A percentile compares a stretch with the other conserved stretches of the same genome.
phyloP scores from a whole-genome alignment of 2,329 filamentous ascomycete genomes.

The Aspergillus pseudoviridinutans region DNA sequence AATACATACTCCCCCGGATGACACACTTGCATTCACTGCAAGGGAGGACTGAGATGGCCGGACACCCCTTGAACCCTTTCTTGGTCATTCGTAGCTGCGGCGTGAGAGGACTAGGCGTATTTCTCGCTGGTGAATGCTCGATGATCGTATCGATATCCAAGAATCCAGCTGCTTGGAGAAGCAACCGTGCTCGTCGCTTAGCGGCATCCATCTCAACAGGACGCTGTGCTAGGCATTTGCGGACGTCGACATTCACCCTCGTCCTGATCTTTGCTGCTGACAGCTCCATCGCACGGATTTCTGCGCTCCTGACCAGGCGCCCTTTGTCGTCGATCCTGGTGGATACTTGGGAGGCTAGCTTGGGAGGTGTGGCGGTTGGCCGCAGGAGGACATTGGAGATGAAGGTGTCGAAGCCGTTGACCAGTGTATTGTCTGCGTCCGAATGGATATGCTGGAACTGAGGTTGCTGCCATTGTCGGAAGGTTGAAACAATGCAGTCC shows the following conservation, averaged over 20 bases:
- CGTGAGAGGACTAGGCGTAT: constrained; percentile 7
- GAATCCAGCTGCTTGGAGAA: constrained; percentile 33
- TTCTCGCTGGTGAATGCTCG: constrained; percentile 27
- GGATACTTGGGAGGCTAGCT: constrained; percentile 7
- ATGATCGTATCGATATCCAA: constrained; percentile 40
- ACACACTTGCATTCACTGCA: constrained; percentile 15
- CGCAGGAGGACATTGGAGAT: constrained; percentile 33
- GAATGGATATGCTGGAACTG: constrained; percentile 11
- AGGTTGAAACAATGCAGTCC: constrained; percentile 29
- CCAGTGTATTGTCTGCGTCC: constrained; percentile 27
- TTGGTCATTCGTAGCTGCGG: constrained; percentile 12
- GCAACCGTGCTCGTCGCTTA: constrained; percentile 24
- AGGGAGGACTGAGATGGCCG: constrained; percentile 3
- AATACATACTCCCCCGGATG: constrained; percentile 27
- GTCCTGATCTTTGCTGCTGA: constrained; percentile 1
- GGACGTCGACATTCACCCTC: not conserved
- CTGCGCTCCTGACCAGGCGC: not conserved
- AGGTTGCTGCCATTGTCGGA: constrained; percentile 29
- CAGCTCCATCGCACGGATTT: constrained; percentile 1
- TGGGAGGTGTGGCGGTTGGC: constrained; percentile 22
- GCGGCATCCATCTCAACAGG: not conserved
- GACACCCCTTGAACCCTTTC: constrained; percentile 17
- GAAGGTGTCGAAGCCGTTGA: constrained; percentile 41
- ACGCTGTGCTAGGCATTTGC: not conserved
- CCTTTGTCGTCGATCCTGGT: too few relatives aligned